Conservation (phyloP, 148 eudicot genomes). For the Dysphania ambrosioides region DNA sequence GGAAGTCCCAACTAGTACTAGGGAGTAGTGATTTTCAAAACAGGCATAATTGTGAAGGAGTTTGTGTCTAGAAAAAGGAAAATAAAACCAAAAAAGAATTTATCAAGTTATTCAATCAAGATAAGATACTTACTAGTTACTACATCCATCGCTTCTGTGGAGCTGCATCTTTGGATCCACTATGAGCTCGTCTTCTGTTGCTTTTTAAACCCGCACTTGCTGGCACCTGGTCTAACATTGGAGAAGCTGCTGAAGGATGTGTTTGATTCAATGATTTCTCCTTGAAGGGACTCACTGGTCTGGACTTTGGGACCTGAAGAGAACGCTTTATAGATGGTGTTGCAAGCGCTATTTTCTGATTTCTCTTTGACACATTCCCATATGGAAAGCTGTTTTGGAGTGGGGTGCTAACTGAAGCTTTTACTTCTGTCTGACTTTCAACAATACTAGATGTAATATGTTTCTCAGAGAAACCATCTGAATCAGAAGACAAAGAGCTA, state of each 20-base stretch:
- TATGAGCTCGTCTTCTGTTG: constrained; percentile 38
- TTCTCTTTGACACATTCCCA: constrained; percentile 24
- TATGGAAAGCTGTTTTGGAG: constrained; percentile 12
- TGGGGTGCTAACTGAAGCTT: constrained; percentile 12
- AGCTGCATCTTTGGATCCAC: constrained; percentile 22
- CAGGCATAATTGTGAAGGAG: too few relatives aligned
- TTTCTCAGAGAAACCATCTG: constrained; percentile 43
- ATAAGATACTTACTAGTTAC: constrained; percentile 5
- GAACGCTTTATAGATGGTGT: constrained; percentile 20
- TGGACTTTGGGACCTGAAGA: constrained; percentile 32
- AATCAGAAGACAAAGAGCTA: constrained; percentile 66
- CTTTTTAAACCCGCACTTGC: constrained; percentile 29
- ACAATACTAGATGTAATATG: constrained; percentile 15
- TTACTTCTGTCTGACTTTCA: constrained; percentile 8
- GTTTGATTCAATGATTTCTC: constrained; percentile 60
- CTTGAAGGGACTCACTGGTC: constrained; percentile 49
- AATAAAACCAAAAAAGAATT: too few relatives aligned
- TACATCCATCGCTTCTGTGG: constrained; percentile 33
- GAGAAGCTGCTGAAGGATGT: constrained; percentile 21
- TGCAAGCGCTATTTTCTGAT: constrained; percentile 30
- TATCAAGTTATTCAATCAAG: background rate
- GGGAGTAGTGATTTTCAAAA: too few relatives aligned
- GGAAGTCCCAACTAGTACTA: background rate
- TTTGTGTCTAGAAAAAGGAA: too few relatives aligned
- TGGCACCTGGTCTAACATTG: constrained; percentile 30